Evolutionary conservation across 139 green algal species (phyloP), one percentile per base, ranked within the genome.

Genomic region (Picochlorum sp.): DNA sequence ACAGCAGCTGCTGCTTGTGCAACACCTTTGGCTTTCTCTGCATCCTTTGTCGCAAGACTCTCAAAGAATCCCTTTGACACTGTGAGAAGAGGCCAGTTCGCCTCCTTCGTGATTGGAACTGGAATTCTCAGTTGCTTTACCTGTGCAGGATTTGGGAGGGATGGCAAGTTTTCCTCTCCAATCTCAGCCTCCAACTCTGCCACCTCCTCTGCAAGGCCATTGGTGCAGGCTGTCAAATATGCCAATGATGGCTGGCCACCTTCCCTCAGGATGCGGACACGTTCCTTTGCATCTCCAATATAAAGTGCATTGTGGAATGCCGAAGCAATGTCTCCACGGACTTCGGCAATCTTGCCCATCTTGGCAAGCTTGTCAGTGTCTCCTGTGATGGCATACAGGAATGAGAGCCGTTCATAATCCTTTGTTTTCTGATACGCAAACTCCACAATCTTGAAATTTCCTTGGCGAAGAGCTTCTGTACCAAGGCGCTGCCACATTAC

Each of bases 381-480:
- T 61, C 94, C 92, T 6, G 92, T 97, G 78, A 98, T 94, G 68
- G 98, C 89, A 80, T 99, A 99, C 68, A 99, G 81, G 85, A 99
- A 99, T 11, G 82, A 87, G n/a, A 99, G 89, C 59, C 71, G 89
- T 69, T 98, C 94, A 66, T 90, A 98, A 74, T 85, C 88, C 80
- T 98, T 98, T 56, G 89, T 98, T 80, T 96, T 96, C 83, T 99
- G 94, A 79, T 97, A 99, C 49, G 77, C 84, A 75, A 92, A 98
- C 85, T 99, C 94, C 61, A 97, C 94, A 32, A 98, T 97, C 76
- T 95, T 81, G 74, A 93, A 82, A 84, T 99, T 98, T 69, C 94
- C 92, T 80, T 93, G 86, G 20, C 88, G 69, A 69, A 95, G 74
- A 10, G 88, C 88, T 72, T 94, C 86, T 47, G 90, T 78, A 32